These are phyloP conservation scores for Malus sieversii DNA, from an alignment of 306 rosid species.

Conservation along the genomic window DNA sequence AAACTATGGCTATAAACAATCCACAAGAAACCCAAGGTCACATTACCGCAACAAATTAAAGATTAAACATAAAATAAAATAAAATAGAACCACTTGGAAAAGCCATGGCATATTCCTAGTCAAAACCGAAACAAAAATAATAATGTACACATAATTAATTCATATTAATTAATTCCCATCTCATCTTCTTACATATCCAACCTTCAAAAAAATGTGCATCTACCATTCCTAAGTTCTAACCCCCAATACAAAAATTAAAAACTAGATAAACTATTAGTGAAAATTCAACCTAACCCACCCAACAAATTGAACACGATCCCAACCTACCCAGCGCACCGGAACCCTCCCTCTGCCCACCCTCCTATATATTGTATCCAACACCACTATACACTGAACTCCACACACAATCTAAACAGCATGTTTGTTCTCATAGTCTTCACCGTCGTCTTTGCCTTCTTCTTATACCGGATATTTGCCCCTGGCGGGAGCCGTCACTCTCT, in stretches of 20 bases:
- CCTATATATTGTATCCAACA: not conserved
- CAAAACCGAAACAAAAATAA: too few species aligned
- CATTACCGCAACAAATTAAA: too few species aligned
- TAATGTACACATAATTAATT: too few species aligned
- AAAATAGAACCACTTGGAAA: too few species aligned
- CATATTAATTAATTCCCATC: not conserved
- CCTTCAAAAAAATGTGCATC: not conserved
- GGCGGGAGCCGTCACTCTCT: not conserved
- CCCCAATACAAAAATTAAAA: not conserved
- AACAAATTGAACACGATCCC: not conserved
- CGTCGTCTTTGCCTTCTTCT: conserved; percentile 2
- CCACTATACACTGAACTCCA: not conserved
- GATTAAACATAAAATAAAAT: too few species aligned
- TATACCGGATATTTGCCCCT: conserved; percentile 13
- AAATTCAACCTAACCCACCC: not conserved
- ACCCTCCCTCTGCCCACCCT: not conserved
- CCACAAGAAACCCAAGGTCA: too few species aligned
- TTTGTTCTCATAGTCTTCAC: conserved; percentile 14
- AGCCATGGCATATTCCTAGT: too few species aligned
- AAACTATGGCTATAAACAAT: too few species aligned
- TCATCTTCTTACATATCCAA: not conserved
- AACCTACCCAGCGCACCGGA: not conserved
- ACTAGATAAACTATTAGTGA: not conserved
- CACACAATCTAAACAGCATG: not conserved
- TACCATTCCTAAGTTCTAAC: not conserved